Percentiles rank a stretch among this genome's conserved stretches.
Evolutionary conservation across 306 rosid species (phyloP).

Genomic region (Coriaria nepalensis): DNA sequence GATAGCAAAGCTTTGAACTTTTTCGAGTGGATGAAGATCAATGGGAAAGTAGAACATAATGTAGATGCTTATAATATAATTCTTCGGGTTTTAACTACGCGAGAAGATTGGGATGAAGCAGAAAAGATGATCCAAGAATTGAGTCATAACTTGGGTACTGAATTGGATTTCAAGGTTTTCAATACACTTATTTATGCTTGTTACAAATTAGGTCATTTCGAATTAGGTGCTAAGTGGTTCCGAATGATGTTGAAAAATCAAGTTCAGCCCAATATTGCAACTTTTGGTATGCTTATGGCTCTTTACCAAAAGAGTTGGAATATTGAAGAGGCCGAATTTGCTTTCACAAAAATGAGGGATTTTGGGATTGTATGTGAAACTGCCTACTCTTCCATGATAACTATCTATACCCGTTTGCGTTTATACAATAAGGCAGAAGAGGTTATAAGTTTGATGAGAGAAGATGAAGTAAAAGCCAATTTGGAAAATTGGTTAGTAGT

Average conservation of each 20-base stretch:
- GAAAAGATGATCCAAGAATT: conserved; percentile 39
- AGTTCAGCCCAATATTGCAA: conserved; percentile 53
- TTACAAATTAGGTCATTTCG: conserved; percentile 30
- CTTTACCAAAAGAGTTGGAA: conserved; percentile 55
- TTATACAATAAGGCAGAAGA: conserved; percentile 55
- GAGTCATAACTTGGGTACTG: conserved; percentile 25
- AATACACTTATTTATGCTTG: conserved; percentile 57
- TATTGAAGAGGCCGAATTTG: conserved; percentile 63
- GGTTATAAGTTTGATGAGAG: conserved; percentile 37
- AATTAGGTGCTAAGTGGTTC: conserved; percentile 53
- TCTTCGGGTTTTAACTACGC: conserved; percentile 40
- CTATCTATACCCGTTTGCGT: conserved; percentile 50
- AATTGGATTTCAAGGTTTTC: conserved; percentile 43
- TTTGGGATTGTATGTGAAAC: conserved; percentile 43
- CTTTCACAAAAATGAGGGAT: conserved; percentile 44
- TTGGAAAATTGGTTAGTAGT: conserved; percentile 67
- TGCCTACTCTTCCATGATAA: conserved; percentile 68
- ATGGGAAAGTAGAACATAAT: conserved; percentile 44
- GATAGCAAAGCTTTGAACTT: conserved; percentile 38
- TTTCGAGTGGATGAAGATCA: conserved; percentile 57
- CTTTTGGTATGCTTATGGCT: conserved; percentile 73
- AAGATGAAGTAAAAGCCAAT: conserved; percentile 31
- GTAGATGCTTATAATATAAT: conserved; percentile 35
- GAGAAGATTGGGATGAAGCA: conserved; percentile 49
- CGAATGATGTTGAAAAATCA: conserved; percentile 42